Evolutionary conservation across 2,329 filamentous ascomycete species (phyloP).

Genomic region (Xylaria sp.): DNA sequence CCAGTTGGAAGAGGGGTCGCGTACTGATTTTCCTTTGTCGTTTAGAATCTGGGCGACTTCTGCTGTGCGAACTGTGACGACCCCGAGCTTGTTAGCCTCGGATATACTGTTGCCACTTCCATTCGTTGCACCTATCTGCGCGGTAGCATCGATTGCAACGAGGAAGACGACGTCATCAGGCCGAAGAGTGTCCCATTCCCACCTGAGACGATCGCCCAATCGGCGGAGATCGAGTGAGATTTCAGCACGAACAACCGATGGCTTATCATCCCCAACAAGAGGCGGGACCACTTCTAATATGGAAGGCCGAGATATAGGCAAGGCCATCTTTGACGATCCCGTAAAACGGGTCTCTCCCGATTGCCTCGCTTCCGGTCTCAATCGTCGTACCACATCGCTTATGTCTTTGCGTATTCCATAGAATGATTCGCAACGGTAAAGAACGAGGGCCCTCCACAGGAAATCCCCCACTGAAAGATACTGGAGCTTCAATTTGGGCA

Average conservation of each 20-base stretch:
- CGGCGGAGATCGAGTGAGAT: slow-evolving; percentile 85
- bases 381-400: slow-evolving; percentile 80
- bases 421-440: slow-evolving; percentile 92
- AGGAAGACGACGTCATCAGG: slow-evolving; percentile 92
- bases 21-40: slow-evolving; percentile 79
- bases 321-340: slow-evolving; percentile 91
- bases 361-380: slow-evolving; percentile 75
- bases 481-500: slow-evolving; percentile 95
- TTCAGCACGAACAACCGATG: slow-evolving; percentile 88
- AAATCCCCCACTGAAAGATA: slow-evolving; percentile 97
- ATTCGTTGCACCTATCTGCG: slow-evolving; percentile 64
- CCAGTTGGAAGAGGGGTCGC: slow-evolving; percentile 69
- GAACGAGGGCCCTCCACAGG: slow-evolving; percentile 90
- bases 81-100: slow-evolving; percentile 70
- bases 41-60: slow-evolving; percentile 89
- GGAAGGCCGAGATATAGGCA: slow-evolving; percentile 85
- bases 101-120: slow-evolving; percentile 58
- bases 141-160: slow-evolving; percentile 75
- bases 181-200: slow-evolving; percentile 90
- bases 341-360: slow-evolving; percentile 78
- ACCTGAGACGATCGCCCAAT: slow-evolving; percentile 78
- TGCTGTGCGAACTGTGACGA: slow-evolving; percentile 80
- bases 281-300: slow-evolving; percentile 88
- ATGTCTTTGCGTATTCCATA: slow-evolving; percentile 94
- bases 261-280: slow-evolving; percentile 82